Conservation (phyloP, 164 flowering plant species). For the grape (Vitis vinifera) region DNA sequence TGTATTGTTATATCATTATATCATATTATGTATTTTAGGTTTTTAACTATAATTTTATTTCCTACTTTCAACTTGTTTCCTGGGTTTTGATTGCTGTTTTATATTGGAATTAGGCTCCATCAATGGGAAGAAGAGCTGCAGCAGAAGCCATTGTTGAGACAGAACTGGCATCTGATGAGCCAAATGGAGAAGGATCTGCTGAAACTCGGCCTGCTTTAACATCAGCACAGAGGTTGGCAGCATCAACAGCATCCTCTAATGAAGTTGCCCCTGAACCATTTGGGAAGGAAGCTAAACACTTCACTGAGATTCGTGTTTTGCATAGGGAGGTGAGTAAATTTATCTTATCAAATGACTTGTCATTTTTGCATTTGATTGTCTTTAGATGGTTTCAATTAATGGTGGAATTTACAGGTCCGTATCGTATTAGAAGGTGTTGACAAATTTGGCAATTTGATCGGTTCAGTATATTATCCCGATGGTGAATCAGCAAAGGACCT, state of each 20-base stretch:
- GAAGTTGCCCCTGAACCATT: constrained; percentile 74
- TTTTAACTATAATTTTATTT: not conserved
- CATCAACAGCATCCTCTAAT: constrained; percentile 47
- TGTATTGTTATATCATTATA: too few relatives aligned
- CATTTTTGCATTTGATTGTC: not conserved
- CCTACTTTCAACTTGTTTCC: not conserved
- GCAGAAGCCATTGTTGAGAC: constrained; percentile 44
- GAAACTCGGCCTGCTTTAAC: constrained; percentile 66
- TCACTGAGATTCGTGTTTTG: constrained; percentile 81
- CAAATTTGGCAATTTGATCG: constrained; percentile 85
- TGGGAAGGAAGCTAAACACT: constrained; percentile 90
- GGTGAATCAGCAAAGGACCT: constrained; percentile 89
- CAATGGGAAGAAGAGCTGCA: constrained; percentile 72
- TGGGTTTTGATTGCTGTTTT: not conserved
- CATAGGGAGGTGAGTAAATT: constrained; percentile 73
- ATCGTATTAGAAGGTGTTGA: constrained; percentile 94
- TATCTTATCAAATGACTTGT: not conserved
- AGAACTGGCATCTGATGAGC: constrained; percentile 41
- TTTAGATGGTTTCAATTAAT: constrained; percentile 15
- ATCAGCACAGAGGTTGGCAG: constrained; percentile 88
- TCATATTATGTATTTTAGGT: too few relatives aligned
- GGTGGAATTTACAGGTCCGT: constrained; percentile 64
- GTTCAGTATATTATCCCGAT: constrained; percentile 88
- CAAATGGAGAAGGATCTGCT: constrained; percentile 65
- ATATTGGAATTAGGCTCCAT: constrained; percentile 52